Base-by-base conservation (phyloP, 2,329 filamentous ascomycete genomes). In the Grosmannia serpens region DNA sequence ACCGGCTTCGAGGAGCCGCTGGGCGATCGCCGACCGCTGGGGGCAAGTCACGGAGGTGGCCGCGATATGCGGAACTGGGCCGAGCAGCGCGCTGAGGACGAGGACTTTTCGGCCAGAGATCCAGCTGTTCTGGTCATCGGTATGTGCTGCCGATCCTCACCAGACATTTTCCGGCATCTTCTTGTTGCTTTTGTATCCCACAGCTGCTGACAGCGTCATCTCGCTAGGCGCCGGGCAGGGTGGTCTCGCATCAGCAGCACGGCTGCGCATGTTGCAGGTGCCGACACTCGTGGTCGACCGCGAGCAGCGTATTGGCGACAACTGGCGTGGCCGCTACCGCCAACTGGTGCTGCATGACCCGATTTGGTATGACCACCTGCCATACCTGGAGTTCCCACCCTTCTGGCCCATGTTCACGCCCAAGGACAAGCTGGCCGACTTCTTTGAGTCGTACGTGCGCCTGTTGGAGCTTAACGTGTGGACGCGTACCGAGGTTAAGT, bases 371-470 rank as follows among this genome's bases (percentile, higher is more conserved):
- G 77, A 80, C 57, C 79, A 83, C 64, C 71, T 87, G 72, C 82
- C 85, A 0, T 88, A 86, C 66, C 64, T 89, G 4, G 71, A 73
- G 0, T 89, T 88, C 66, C 86, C 85, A 0, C 66, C 76, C 0
- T 77, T 77, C 56, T 89, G 85, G 85, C 85, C 85, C 4, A 72
- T 86, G 20, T 89, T 86, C 67, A 87, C 84, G 0, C 84, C 85
- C 6, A 88, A 88, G 66, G 85, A 88, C 68, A 88, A 88, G 65
- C 72, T 88, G 0, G 86, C 76, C 1, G 82, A 87, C 50, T 89
- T 82, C 70, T 83, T 88, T 61, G 84, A 87, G 62, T 72, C 78
- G 0, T 88, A 89, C 62, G 85, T 79, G 0, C 77, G 73, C 6
- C 69, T 82, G 0, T 73, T 88, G n/a, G 86, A 89, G 64, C 75